A percentile compares a stretch with the other conserved stretches of the same genome.
These are phyloP conservation scores for Tranzscheliella williamsii DNA, from an alignment of 1,284 basidiomycete species.

Conservation along the genomic window DNA sequence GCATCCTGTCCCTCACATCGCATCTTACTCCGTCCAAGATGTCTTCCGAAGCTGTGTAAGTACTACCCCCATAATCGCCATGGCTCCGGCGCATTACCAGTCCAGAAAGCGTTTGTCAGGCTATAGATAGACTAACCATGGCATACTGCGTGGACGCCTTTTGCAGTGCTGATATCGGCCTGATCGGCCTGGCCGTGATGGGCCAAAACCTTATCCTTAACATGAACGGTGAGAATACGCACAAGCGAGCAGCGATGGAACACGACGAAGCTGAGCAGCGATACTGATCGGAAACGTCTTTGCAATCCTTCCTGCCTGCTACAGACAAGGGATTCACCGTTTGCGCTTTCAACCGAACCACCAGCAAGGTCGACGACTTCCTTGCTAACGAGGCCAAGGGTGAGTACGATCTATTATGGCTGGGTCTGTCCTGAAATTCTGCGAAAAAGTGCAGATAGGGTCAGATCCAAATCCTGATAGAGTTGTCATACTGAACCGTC, in stretches of 20 bases:
- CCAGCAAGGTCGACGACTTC: constrained; percentile 94
- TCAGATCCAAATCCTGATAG: too few species aligned
- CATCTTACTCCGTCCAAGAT: constrained; percentile 34
- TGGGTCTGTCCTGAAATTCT: too few species aligned
- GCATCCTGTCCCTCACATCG: constrained; percentile 27
- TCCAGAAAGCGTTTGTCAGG: too few species aligned
- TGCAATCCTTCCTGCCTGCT: not conserved
- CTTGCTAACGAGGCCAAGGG: constrained; percentile 97
- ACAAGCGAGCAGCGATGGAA: too few species aligned
- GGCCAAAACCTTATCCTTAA: constrained; percentile 61
- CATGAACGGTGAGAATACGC: constrained; percentile 57
- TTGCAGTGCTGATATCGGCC: constrained; percentile 57
- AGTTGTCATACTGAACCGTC: too few species aligned
- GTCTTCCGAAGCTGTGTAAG: constrained; percentile 49
- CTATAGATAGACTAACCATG: too few species aligned
- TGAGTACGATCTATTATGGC: constrained; percentile 60
- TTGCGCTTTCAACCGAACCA: constrained; percentile 95
- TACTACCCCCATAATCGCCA: constrained; percentile 1
- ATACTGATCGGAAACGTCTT: too few species aligned
- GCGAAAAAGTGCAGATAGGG: too few species aligned
- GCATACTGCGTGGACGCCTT: too few species aligned
- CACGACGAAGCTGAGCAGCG: too few species aligned
- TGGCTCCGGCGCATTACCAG: too few species aligned
- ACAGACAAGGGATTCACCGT: constrained; percentile 95
- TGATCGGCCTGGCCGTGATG: constrained; percentile 61